A percentile compares a stretch with the other conserved stretches of the same genome.
phyloP scores from a whole-genome alignment of 306 rosid species.

The Potentilla sterilis region DNA sequence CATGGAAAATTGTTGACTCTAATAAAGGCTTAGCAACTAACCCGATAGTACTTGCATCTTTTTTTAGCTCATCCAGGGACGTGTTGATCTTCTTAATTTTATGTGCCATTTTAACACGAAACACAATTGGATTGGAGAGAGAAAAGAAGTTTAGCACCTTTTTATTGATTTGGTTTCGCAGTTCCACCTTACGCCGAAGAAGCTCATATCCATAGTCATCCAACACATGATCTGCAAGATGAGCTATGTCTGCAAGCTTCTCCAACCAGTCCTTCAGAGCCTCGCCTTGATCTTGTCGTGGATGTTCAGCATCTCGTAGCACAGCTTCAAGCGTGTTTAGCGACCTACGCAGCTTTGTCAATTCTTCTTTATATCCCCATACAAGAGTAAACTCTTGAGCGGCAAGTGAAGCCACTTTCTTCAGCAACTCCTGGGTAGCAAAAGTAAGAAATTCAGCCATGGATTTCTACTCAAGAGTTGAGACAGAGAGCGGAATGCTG shows the following conservation, averaged over 20 bases:
- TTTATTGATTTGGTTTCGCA: no score
- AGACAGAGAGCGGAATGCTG: no score
- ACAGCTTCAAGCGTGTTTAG: background rate
- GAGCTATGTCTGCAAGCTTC: background rate
- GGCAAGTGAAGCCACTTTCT: background rate
- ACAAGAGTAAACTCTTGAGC: background rate
- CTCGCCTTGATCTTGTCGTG: background rate
- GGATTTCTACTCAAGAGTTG: background rate
- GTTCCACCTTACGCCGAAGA: background rate
- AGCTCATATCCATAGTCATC: background rate
- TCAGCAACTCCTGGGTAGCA: background rate
- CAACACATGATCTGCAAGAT: background rate
- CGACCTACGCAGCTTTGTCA: background rate
- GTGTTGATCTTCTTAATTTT: background rate
- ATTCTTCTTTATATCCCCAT: background rate
- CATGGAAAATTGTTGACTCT: background rate
- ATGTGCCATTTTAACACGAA: no score
- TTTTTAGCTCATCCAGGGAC: background rate
- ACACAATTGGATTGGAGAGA: no score
- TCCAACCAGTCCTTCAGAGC: background rate
- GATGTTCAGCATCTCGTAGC: background rate
- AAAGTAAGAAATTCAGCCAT: conserved; percentile 1
- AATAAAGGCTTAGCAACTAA: background rate
- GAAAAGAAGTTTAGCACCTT: no score
- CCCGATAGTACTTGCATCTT: background rate